Conservation (phyloP, 2,329 filamentous ascomycete species). For the Dissoconium aciculare region DNA sequence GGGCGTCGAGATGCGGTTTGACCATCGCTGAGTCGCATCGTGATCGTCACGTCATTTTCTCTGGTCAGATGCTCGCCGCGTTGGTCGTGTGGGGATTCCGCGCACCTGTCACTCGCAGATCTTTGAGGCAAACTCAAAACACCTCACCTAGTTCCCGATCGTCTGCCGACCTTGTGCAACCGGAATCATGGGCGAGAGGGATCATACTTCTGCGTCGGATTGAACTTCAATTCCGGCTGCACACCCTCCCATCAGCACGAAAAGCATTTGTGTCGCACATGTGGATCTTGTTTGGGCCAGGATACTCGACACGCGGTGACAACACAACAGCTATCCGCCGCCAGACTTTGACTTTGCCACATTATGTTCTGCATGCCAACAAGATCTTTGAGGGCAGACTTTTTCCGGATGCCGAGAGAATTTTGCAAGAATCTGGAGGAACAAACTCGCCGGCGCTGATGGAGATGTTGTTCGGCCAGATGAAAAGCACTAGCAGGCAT, state of each 20-base stretch:
- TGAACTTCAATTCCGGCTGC: slow-evolving; percentile 13
- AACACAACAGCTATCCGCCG: slow-evolving; percentile 11
- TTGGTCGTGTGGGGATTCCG: slow-evolving; percentile 24
- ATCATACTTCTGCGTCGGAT: slow-evolving; percentile 18
- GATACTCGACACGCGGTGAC: slow-evolving; percentile 10
- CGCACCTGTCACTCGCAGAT: too few species aligned
- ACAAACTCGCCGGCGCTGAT: slow-evolving; percentile 9
- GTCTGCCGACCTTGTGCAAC: too few species aligned
- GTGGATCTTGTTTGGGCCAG: slow-evolving; percentile 24
- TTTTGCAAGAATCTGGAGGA: too few species aligned
- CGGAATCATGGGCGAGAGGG: slow-evolving; percentile 21
- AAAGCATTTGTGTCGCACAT: slow-evolving; percentile 18
- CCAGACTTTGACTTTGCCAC: slow-evolving; percentile 15
- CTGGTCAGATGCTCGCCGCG: slow-evolving; percentile 15
- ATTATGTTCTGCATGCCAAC: slow-evolving; percentile 22
- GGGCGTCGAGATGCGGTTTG: too few species aligned
- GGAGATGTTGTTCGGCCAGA: slow-evolving; percentile 13
- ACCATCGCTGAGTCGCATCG: too few species aligned
- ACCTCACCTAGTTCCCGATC: too few species aligned
- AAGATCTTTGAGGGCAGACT: slow-evolving; percentile 14
- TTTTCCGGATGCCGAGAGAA: too few species aligned
- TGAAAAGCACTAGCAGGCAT: slow-evolving; percentile 4
- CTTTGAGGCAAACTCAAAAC: too few species aligned
- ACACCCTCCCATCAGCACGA: slow-evolving; percentile 9
- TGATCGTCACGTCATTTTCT: slow-evolving; percentile 10